A percentile compares a stretch with the other conserved stretches of the same genome.
Conservation (phyloP, 2,329 filamentous ascomycete genomes). For the Pseudophaeomoniella oleicola region DNA sequence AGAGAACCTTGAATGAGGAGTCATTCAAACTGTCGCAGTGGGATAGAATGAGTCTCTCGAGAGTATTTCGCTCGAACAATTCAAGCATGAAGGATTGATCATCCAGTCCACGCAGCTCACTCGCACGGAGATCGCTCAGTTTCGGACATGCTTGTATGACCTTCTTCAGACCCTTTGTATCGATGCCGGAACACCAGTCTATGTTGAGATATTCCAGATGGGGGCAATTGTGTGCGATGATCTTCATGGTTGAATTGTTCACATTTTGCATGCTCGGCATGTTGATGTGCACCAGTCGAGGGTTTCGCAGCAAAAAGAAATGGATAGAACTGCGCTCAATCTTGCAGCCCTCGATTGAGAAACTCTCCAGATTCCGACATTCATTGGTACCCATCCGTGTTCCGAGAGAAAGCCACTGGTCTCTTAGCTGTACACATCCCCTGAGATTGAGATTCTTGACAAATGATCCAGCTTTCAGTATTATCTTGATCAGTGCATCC, state of each 20-base stretch:
- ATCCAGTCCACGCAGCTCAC: conserved; percentile 69
- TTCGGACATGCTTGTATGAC: conserved; percentile 59
- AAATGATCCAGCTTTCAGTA: conserved; percentile 74
- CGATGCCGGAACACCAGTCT: conserved; percentile 82
- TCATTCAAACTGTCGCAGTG: conserved; percentile 70
- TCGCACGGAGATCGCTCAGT: conserved; percentile 65
- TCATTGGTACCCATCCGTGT: conserved; percentile 51
- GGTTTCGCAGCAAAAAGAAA: conserved; percentile 65
- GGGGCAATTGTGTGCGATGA: conserved; percentile 67
- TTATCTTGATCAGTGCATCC: conserved; percentile 69
- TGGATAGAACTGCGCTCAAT: conserved; percentile 69
- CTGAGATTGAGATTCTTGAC: conserved; percentile 79
- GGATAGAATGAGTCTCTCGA: conserved; percentile 70
- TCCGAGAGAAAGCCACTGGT: conserved; percentile 62
- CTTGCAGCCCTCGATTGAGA: conserved; percentile 77
- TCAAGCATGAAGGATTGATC: conserved; percentile 55
- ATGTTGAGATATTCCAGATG: conserved; percentile 76
- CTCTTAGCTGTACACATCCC: conserved; percentile 77
- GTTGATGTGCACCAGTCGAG: conserved; percentile 68
- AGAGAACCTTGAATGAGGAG: conserved; percentile 54
- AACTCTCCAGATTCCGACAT: conserved; percentile 75
- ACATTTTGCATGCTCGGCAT: conserved; percentile 67
- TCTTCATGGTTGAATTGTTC: conserved; percentile 72
- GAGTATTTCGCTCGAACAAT: conserved; percentile 64
- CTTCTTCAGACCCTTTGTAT: conserved; percentile 58